Base-by-base conservation (phyloP, 805 yeast genomes). In the Cyberlindnera petersonii region DNA sequence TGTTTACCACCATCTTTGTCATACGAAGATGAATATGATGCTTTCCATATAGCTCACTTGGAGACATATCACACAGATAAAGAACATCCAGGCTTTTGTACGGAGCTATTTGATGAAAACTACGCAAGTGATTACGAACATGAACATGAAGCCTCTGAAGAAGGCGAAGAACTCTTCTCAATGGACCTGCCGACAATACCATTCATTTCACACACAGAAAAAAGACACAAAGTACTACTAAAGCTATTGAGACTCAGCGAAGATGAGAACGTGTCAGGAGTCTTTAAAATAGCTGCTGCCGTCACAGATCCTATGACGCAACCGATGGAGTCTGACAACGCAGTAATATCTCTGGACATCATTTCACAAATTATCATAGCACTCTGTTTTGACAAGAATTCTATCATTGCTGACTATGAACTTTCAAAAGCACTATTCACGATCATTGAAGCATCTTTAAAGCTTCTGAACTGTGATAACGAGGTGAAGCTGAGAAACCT, bases 281-380 rank as follows among this genome's bases (percentile, higher is more conserved):
- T 58, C 5, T 52, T 53, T 35, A 43, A 46, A 6, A 47, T 61
- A 1, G 37, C 74, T 3, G 56, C 71, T 2, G 52, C 65, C 0
- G 47, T 75, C 33, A 65, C 67, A 7, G 89, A 83, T 55, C 86
- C 88, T 3, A 65, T 71, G 49, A 79, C 88, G 1, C 86, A 81
- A 49, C 88, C 93, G 0, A 69, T 72, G 20, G 84, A 80, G 28
- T 69, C 68, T 18, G 82, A 77, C 40, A 58, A 62, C 10, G 61
- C 66, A 38, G 62, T 78, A 2, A 62, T 79, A 14, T 79, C 86
- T 9, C 56, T 80, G 6, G 79, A 77, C 44, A 54, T 70, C n/a
- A 51, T 79, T 10, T 69, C 81, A 15, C 75, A 75, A 43, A 47
- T 77, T 33, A 60, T 76, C 51, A 45, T 64, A 15, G 63, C 65